Evolutionary conservation across 2,329 filamentous ascomycete genomes (phyloP).

Genomic region (Trichoderma afroharzianum): DNA sequence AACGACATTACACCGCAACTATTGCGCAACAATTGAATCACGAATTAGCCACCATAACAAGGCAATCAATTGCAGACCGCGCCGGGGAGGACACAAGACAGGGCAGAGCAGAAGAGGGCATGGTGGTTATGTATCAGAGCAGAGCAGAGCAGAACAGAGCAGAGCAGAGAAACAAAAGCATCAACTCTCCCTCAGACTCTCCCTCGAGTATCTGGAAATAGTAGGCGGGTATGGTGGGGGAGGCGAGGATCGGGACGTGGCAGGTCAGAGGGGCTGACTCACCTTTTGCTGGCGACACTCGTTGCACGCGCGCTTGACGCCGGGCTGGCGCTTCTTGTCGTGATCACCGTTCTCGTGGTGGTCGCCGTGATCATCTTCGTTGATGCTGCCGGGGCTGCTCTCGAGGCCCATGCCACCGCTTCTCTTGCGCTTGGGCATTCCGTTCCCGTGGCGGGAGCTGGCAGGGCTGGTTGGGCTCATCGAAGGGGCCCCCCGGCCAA

Average conservation of each 20-base stretch:
- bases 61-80: neutral
- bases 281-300: conserved; percentile 85
- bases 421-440: conserved; percentile 55
- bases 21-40: conserved; percentile 19
- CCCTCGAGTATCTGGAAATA: neutral
- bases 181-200: neutral
- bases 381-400: conserved; percentile 56
- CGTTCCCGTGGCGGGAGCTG: conserved; percentile 49
- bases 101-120: neutral
- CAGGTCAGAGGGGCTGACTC: conserved; percentile 34
- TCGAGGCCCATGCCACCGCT: conserved; percentile 53
- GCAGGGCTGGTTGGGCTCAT: conserved; percentile 55
- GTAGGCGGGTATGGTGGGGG: neutral
- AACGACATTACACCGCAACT: conserved; percentile 80
- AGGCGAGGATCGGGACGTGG: neutral
- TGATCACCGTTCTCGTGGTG: conserved; percentile 45
- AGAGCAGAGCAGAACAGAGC: neutral
- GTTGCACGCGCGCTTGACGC: conserved; percentile 77
- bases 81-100: neutral
- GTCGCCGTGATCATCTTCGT: conserved; percentile 54
- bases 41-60: neutral
- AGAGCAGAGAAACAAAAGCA: neutral
- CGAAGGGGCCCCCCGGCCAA: conserved; percentile 44
- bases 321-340: conserved; percentile 62
- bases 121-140: neutral